Evolutionary conservation across 805 yeast species (phyloP).

Genomic region (Candida palmyrensis): DNA sequence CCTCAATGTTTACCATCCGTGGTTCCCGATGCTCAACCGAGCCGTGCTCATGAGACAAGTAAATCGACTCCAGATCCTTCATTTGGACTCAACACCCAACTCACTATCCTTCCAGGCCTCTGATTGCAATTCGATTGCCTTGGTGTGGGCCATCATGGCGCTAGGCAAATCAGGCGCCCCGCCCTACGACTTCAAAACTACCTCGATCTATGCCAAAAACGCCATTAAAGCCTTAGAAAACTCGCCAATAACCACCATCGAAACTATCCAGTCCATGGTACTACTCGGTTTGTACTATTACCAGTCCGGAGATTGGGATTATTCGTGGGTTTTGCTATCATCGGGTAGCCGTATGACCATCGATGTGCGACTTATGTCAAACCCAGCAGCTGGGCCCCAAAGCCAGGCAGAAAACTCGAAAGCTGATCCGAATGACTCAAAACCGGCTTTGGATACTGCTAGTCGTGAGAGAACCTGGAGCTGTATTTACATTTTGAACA

Average conservation of each 20-base stretch:
- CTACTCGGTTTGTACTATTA: slow-evolving; percentile 16
- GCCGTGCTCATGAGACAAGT: slow-evolving; percentile 12
- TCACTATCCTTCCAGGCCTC: slow-evolving; percentile 2
- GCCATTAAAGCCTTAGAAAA: slow-evolving; percentile 17
- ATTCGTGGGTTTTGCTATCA: slow-evolving; percentile 17
- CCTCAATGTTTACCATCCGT: slow-evolving; percentile 16
- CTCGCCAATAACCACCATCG: slow-evolving; percentile 16
- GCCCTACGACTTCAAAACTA: slow-evolving; percentile 2
- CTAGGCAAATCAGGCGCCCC: slow-evolving; percentile 10
- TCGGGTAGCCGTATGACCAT: slow-evolving; percentile 20
- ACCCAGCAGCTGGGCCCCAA: neutral
- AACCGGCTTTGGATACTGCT: slow-evolving; percentile 10
- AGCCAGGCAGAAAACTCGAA: neutral
- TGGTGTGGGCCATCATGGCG: slow-evolving; percentile 18
- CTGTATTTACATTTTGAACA: slow-evolving; percentile 15
- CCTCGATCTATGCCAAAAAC: slow-evolving; percentile 12
- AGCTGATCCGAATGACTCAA: slow-evolving; percentile 2
- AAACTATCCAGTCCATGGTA: slow-evolving; percentile 18
- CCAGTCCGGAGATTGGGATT: slow-evolving; percentile 19
- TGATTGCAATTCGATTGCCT: slow-evolving; percentile 13
- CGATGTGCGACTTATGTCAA: slow-evolving; percentile 17
- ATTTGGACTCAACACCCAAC: neutral
- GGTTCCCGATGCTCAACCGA: slow-evolving; percentile 19
- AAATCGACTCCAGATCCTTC: slow-evolving; percentile 4
- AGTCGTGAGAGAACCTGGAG: slow-evolving; percentile 22